Conservation (phyloP, 2,329 filamentous ascomycete genomes). For the Alternaria hordeiaustralica region DNA sequence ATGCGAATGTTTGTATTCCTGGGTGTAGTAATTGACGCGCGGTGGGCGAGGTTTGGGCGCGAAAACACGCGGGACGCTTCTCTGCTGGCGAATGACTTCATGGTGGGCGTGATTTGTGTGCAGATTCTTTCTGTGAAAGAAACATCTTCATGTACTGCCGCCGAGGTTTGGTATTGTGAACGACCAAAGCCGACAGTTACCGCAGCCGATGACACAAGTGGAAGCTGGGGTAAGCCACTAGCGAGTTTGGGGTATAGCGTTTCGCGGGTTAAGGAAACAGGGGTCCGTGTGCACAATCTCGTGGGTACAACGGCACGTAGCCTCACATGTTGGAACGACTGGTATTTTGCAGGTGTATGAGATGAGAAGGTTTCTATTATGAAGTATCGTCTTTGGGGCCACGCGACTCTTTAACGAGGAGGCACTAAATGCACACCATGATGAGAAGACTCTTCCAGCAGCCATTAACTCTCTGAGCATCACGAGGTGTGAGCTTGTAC, state of each 20-base stretch:
- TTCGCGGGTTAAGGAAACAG: conserved; percentile 27
- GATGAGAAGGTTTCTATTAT: neutral
- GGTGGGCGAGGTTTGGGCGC: conserved; percentile 26
- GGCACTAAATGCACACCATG: no score
- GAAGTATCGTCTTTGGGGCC: neutral
- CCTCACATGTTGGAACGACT: neutral
- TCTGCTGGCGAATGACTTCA: conserved; percentile 42
- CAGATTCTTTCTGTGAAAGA: conserved; percentile 18
- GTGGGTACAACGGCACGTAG: neutral
- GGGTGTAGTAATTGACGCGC: conserved; percentile 31
- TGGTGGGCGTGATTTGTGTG: conserved; percentile 22
- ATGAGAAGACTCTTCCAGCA: neutral
- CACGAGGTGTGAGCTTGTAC: neutral
- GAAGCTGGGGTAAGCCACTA: conserved; percentile 25
- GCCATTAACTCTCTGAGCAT: neutral
- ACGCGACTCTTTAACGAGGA: neutral
- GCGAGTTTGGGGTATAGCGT: conserved; percentile 6
- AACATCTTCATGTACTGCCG: conserved; percentile 34
- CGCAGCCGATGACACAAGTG: conserved; percentile 20
- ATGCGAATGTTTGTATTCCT: conserved; percentile 26
- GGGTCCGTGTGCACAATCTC: neutral
- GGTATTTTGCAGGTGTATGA: neutral
- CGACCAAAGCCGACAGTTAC: conserved; percentile 26
- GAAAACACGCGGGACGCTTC: conserved; percentile 39
- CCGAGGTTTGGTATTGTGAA: conserved; percentile 25